These are phyloP conservation scores for Sanghuangporus baumii DNA, from an alignment of 1,284 basidiomycete species.

Conservation along the genomic window DNA sequence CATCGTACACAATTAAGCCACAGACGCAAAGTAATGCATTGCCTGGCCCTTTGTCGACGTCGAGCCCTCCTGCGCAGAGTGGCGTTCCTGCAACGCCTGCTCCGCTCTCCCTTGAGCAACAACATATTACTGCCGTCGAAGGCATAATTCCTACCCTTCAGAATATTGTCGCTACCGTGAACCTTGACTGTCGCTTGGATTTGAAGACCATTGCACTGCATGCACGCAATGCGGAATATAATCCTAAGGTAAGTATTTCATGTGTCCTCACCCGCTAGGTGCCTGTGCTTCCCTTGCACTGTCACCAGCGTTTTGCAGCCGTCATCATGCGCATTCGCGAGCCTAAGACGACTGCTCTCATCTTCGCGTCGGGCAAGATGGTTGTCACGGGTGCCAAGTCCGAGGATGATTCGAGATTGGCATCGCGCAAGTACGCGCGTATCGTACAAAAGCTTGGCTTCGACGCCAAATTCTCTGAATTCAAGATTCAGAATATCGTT, in stretches of 20 bases:
- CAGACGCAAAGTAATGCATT: slow-evolving; percentile 27
- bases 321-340: slow-evolving; percentile 99
- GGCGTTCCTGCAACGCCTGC: slow-evolving; percentile 54
- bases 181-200: slow-evolving; percentile 94
- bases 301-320: slow-evolving; percentile 97
- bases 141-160: slow-evolving; percentile 93
- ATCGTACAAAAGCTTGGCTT: slow-evolving; percentile 99
- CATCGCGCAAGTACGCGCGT: slow-evolving; percentile 97
- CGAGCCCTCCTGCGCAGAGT: slow-evolving; percentile 33
- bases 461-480: slow-evolving; percentile 98
- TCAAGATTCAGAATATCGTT: slow-evolving; percentile 99
- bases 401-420: slow-evolving; percentile 95
- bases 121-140: slow-evolving; percentile 90
- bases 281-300: slow-evolving; percentile 32
- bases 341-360: slow-evolving; percentile 98
- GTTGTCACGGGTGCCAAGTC: slow-evolving; percentile 99
- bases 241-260: slow-evolving; percentile 89
- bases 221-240: slow-evolving; percentile 98
- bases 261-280: slow-evolving; percentile 28
- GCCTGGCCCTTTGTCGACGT: slow-evolving; percentile 49
- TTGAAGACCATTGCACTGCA: slow-evolving; percentile 98
- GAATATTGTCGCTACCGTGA: slow-evolving; percentile 99
- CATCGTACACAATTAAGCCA: slow-evolving; percentile 30
- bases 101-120: slow-evolving; percentile 77
- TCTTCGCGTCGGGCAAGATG: slow-evolving; percentile 99